Evolutionary conservation across 2,329 filamentous ascomycete genomes (phyloP).

Genomic region (Cyclaneusma minus): DNA sequence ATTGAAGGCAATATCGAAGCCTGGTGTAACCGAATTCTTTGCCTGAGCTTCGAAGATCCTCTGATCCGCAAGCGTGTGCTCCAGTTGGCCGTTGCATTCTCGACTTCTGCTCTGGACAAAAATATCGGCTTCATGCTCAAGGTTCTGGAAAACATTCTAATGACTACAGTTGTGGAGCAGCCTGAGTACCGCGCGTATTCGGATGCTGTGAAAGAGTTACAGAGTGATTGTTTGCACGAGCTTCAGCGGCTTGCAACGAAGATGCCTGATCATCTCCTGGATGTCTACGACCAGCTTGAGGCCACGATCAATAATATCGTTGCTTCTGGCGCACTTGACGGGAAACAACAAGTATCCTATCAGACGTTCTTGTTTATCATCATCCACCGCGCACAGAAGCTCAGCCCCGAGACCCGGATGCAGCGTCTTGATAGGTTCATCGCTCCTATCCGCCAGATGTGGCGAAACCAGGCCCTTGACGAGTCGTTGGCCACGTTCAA

Average conservation of each 20-base stretch:
- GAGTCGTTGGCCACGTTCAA: constrained; percentile 57
- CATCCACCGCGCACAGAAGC: constrained; percentile 67
- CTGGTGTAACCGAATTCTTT: constrained; percentile 59
- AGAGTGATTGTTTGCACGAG: constrained; percentile 72
- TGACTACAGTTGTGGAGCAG: constrained; percentile 62
- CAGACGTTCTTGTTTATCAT: constrained; percentile 89
- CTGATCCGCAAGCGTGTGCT: constrained; percentile 69
- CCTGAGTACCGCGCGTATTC: constrained; percentile 60
- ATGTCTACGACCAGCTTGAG: constrained; percentile 78
- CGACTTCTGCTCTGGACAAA: constrained; percentile 63
- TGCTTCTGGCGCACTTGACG: constrained; percentile 56
- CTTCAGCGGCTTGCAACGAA: constrained; percentile 77
- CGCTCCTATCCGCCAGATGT: constrained; percentile 64
- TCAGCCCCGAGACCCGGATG: constrained; percentile 57
- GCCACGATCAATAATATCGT: constrained; percentile 69
- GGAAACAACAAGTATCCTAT: constrained; percentile 73
- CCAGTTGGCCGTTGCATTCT: constrained; percentile 72
- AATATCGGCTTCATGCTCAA: constrained; percentile 72
- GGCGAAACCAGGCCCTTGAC: constrained; percentile 58
- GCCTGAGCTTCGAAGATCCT: constrained; percentile 65
- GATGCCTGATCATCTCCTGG: constrained; percentile 82
- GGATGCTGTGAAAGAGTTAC: constrained; percentile 79
- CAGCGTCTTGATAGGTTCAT: constrained; percentile 63
- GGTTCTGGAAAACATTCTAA: constrained; percentile 79
- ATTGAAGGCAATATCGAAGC: constrained; percentile 50